Base-by-base conservation (phyloP, 345 rosid species). In the Microthlaspi erraticum region DNA sequence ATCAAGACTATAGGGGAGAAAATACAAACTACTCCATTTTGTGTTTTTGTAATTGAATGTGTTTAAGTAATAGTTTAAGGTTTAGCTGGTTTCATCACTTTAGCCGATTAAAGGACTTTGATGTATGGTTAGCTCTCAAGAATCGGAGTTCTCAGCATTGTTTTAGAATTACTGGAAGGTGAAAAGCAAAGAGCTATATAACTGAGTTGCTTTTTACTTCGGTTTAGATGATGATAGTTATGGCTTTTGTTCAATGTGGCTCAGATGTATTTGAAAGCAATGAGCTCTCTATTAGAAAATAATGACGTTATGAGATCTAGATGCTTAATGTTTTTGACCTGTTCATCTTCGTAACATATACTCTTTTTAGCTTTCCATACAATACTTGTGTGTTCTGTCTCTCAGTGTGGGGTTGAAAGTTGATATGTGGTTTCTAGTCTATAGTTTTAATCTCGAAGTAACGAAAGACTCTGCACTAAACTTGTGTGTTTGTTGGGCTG, bases 311-410 rank as follows among this genome's bases (percentile, higher is more conserved):
- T 5, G 31, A 46, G 57, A 42, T 73, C 13, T 37, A 18, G 17
- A 38, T 46, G n/a, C 29, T 14, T 65, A n/a, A 45, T 26, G n/a
- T 13, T 26, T 23, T 43, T 26, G 0, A 23, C 17, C 13, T 45
- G 42, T 64, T 62, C 56, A 63, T 19, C 38, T 32, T 33, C 2
- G 26, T 53, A 43, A 6, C 49, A 56, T 55, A 32, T 63, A 72
- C 14, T 26, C 32, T 18, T 53, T 32, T 18, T 61, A 42, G 38
- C 32, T 9, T 23, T 48, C 10, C 62, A 42, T 13, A 6, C 46
- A 59, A 20, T 4, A 70, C 11, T 14, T 59, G 23, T 60, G 12
- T 54, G 57, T 11, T 64, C 64, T 45, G 12, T 33, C 46, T 42
- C 32, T 20, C 54, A 33, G 8, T 53, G 4, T 52, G 53, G 26